Conservation (phyloP, 2,329 filamentous ascomycete genomes). For the Fusarium denticulatum region DNA sequence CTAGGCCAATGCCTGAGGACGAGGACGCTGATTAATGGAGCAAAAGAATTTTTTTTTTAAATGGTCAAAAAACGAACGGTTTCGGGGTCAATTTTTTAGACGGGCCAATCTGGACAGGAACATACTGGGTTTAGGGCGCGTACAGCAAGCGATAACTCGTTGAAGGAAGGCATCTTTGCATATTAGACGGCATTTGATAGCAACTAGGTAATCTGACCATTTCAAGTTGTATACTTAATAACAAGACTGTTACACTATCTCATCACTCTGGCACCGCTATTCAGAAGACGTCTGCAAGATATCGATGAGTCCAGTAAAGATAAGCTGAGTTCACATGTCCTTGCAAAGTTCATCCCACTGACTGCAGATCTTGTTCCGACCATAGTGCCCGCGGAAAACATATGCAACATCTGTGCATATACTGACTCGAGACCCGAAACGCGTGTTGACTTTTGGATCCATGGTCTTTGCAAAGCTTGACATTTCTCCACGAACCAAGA, state of each 20-base stretch:
- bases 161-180: not conserved
- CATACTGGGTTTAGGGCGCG: not conserved
- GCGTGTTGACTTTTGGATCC: not conserved
- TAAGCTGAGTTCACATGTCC: fast-evolving
- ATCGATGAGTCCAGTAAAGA: fast-evolving
- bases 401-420: fast-evolving
- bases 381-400: fast-evolving
- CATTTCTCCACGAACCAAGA: not conserved
- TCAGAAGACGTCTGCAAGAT: fast-evolving
- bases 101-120: not conserved
- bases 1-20: not conserved
- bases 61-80: not conserved
- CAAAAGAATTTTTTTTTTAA: not conserved
- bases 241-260: not conserved
- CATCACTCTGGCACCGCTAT: fast-evolving
- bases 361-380: not conserved
- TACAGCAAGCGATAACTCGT: slow-evolving; percentile 6
- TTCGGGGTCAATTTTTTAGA: not conserved
- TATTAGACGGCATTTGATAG: not conserved
- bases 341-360: fast-evolving
- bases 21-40: slow-evolving; percentile 12
- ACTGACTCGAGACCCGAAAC: not conserved
- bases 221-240: not conserved
- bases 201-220: not conserved
- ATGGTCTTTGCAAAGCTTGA: not conserved